Percentiles rank a stretch among this genome's conserved stretches.
Evolutionary conservation across 2,329 filamentous ascomycete species (phyloP).

Genomic region (Lecanicillium sp.): DNA sequence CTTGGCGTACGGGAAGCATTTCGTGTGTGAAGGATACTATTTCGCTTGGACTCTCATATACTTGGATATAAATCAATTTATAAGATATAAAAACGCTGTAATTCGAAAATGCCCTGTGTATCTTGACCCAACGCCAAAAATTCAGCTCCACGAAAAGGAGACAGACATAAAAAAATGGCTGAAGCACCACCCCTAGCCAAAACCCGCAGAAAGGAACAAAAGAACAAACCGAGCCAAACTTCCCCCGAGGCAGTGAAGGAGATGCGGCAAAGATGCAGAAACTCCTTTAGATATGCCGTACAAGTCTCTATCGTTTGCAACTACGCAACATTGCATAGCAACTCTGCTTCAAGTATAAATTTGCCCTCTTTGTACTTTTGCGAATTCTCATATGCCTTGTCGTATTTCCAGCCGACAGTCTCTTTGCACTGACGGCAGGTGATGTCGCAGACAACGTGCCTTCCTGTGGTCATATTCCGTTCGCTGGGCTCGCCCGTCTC

Average conservation of each 20-base stretch:
- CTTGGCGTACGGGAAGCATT: too few species aligned
- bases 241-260: not conserved
- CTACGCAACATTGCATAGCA: slow-evolving; percentile 71
- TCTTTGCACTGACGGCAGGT: slow-evolving; percentile 84
- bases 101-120: not conserved
- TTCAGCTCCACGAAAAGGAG: not conserved
- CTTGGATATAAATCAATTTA: not conserved
- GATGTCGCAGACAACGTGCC: slow-evolving; percentile 92
- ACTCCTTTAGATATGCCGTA: too few species aligned
- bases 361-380: slow-evolving; percentile 99
- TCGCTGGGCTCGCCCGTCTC: slow-evolving; percentile 78
- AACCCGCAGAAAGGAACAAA: not conserved
- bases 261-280: not conserved
- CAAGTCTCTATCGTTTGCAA: too few species aligned
- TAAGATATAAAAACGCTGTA: not conserved
- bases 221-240: not conserved
- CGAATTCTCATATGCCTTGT: slow-evolving; percentile 84
- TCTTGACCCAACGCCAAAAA: not conserved
- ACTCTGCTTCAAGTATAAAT: slow-evolving; percentile 89
- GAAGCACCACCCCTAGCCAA: not conserved
- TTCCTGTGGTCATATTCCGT: slow-evolving; percentile 95
- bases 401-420: slow-evolving; percentile 97
- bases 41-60: too few species aligned
- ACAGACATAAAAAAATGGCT: not conserved
- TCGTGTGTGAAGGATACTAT: too few species aligned